Evolutionary conservation across 2,329 filamentous ascomycete species (phyloP).

Genomic region (Apiospora marii): DNA sequence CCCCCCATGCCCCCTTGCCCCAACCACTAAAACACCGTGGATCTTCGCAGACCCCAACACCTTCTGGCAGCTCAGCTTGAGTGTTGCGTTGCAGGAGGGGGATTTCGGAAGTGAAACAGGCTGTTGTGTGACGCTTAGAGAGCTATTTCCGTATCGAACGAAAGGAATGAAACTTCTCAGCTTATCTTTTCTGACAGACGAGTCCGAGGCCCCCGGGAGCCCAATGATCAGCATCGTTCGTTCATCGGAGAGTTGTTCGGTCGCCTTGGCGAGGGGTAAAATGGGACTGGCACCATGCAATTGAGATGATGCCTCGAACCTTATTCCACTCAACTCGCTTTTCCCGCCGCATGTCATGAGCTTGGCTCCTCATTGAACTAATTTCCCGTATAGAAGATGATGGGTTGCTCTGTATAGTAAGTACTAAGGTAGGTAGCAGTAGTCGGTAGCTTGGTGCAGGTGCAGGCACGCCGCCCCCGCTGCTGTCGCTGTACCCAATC

Average conservation of each 20-base stretch:
- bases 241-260: not conserved
- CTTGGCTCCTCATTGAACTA: not conserved
- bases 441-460: too few species aligned
- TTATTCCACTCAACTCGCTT: not conserved
- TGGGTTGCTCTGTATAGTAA: not conserved
- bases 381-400: not conserved
- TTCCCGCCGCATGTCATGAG: not conserved
- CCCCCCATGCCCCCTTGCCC: not conserved
- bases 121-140: not conserved
- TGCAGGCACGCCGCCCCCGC: not conserved
- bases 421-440: too few species aligned
- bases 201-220: not conserved
- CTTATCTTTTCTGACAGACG: not conserved
- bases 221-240: not conserved
- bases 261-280: constrained; percentile 1
- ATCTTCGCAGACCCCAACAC: not conserved
- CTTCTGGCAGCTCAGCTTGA: not conserved
- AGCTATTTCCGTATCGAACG: not conserved
- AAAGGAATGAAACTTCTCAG: not conserved
- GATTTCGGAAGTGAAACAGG: not conserved
- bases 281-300: not conserved
- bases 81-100: not conserved
- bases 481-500: constrained; percentile 4
- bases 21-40: constrained; percentile 1
- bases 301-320: not conserved